Conservation (phyloP, 176 grass and related monocot species). For the Oryza meridionalis region DNA sequence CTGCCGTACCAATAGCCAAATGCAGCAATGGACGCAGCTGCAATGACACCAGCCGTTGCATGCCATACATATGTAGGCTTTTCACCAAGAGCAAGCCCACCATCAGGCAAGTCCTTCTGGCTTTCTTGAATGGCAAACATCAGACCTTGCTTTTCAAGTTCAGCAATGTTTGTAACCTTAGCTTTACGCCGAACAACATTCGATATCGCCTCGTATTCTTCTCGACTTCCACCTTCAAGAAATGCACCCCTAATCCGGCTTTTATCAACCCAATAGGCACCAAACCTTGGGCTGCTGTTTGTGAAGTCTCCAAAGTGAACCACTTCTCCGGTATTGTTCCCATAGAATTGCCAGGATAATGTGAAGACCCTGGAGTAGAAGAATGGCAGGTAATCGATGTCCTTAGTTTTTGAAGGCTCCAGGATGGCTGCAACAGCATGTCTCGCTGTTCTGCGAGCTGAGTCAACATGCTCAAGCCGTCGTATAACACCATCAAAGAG, state of each 20-base stretch:
- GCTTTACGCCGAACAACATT: slow-evolving; percentile 51
- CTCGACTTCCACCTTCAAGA: slow-evolving; percentile 77
- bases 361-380: slow-evolving; percentile 97
- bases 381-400: slow-evolving; percentile 88
- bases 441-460: slow-evolving; percentile 81
- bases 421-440: slow-evolving; percentile 88
- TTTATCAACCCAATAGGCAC: slow-evolving; percentile 82
- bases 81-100: slow-evolving; percentile 39
- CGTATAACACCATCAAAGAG: slow-evolving; percentile 69
- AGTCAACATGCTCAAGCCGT: slow-evolving; percentile 92
- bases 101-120: slow-evolving; percentile 50
- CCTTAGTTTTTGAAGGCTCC: slow-evolving; percentile 59
- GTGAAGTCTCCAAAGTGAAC: slow-evolving; percentile 79
- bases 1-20: slow-evolving; percentile 85
- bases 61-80: slow-evolving; percentile 60
- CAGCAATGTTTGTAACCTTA: slow-evolving; percentile 49
- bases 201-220: slow-evolving; percentile 75
- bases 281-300: slow-evolving; percentile 57
- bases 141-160: slow-evolving; percentile 69
- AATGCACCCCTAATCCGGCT: slow-evolving; percentile 67
- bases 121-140: slow-evolving; percentile 70
- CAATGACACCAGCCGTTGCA: slow-evolving; percentile 63
- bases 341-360: slow-evolving; percentile 95
- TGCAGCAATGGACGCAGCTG: slow-evolving; percentile 55
- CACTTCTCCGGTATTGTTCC: slow-evolving; percentile 78